Conservation (phyloP, 345 rosid species). For the Lagerstroemia speciosa region DNA sequence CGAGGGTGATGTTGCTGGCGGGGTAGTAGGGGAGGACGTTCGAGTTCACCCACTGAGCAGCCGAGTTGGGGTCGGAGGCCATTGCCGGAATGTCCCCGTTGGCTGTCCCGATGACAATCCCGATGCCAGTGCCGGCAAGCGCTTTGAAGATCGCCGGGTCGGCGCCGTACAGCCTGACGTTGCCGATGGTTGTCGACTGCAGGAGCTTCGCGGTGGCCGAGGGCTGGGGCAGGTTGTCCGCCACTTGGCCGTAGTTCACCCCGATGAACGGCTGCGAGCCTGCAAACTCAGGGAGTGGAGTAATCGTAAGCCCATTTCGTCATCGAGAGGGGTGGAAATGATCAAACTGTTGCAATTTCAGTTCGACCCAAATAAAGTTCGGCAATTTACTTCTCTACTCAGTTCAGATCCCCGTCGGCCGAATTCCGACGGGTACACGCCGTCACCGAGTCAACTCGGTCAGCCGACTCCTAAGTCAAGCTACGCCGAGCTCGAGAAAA, state of each 20-base stretch:
- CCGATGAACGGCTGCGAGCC: conserved; percentile 73
- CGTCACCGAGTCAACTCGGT: neutral
- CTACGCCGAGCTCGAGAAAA: neutral
- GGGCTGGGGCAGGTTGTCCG: conserved; percentile 90
- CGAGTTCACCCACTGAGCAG: conserved; percentile 59
- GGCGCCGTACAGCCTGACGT: conserved; percentile 70
- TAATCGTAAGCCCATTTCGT: too few relatives aligned
- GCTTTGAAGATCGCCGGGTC: conserved; percentile 76
- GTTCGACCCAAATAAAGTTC: neutral
- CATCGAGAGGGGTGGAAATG: too few relatives aligned
- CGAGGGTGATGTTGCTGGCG: conserved; percentile 67
- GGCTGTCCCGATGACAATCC: conserved; percentile 66
- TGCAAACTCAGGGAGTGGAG: conserved; percentile 15
- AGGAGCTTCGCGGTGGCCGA: conserved; percentile 74
- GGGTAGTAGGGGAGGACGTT: conserved; percentile 74
- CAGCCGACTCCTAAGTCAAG: neutral
- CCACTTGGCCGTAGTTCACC: conserved; percentile 81
- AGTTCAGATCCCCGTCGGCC: neutral
- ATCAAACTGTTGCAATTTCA: too few relatives aligned
- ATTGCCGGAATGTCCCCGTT: conserved; percentile 73
- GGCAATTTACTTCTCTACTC: neutral
- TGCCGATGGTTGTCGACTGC: conserved; percentile 57
- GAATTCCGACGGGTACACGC: neutral
- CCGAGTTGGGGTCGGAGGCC: conserved; percentile 72
- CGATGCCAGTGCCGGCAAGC: conserved; percentile 66